These are phyloP conservation scores for Podospora appendiculata DNA, from an alignment of 495 filamentous ascomycete genomes.

Conservation along the genomic window DNA sequence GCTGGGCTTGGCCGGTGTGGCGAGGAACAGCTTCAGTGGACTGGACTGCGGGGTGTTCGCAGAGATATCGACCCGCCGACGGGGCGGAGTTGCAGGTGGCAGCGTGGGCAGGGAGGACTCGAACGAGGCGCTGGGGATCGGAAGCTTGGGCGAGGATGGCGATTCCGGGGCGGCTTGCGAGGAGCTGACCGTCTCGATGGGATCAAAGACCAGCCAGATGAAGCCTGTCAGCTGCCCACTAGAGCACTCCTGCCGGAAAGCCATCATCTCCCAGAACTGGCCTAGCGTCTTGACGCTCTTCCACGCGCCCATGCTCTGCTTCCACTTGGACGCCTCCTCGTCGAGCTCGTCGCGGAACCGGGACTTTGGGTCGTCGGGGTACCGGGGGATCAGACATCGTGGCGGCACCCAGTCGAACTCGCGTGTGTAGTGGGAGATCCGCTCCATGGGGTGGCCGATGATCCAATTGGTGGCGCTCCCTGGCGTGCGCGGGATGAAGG, in stretches of 20 bases:
- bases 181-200: conserved; percentile 2
- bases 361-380: conserved; percentile 94
- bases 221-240: conserved; percentile 88
- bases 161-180: neutral
- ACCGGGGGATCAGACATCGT: conserved; percentile 78
- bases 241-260: conserved; percentile 91
- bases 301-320: conserved; percentile 58
- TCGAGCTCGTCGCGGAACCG: conserved; percentile 86
- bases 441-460: conserved; percentile 46
- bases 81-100: conserved; percentile 28
- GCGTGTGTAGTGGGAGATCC: conserved; percentile 56
- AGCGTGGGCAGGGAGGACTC: conserved; percentile 8
- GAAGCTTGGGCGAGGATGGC: neutral
- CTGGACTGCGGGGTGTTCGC: conserved; percentile 13
- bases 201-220: conserved; percentile 81
- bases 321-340: conserved; percentile 45
- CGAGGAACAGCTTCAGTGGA: conserved; percentile 12
- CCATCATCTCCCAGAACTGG: conserved; percentile 99
- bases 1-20: neutral
- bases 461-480: conserved; percentile 42
- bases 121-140: conserved; percentile 20
- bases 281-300: conserved; percentile 72
- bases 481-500: conserved; percentile 40
- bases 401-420: conserved; percentile 59
- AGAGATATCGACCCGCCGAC: conserved; percentile 10